These are phyloP conservation scores for Pythium monospermum DNA, from an alignment of 352 stramenopile species.

Conservation along the genomic window DNA sequence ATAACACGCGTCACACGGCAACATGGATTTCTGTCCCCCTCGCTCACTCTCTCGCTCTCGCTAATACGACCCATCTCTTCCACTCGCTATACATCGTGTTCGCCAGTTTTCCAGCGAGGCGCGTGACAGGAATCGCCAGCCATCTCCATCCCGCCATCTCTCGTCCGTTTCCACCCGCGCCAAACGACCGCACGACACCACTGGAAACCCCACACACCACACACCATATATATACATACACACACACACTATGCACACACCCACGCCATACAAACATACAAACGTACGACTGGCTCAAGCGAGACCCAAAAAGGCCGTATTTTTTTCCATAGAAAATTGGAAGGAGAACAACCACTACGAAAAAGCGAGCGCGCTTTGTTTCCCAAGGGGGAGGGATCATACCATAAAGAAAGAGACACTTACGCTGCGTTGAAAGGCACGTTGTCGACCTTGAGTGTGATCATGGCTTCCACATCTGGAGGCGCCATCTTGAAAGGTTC, in stretches of 20 bases:
- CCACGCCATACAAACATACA: neutral
- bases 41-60: neutral
- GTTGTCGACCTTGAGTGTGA: conserved; percentile 88
- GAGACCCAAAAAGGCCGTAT: neutral
- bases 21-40: conserved; percentile 17
- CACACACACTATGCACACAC: neutral
- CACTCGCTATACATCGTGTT: neutral
- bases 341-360: no score
- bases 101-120: neutral
- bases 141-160: neutral
- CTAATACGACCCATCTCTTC: neutral
- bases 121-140: neutral
- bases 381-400: conserved; percentile 7
- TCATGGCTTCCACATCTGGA: conserved; percentile 78
- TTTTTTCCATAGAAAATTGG: no score
- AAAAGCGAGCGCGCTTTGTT: no score
- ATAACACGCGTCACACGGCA: conserved; percentile 1
- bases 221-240: neutral
- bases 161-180: neutral
- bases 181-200: neutral
- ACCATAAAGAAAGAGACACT: conserved; percentile 9
- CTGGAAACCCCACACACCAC: neutral
- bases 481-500: conserved; percentile 62
- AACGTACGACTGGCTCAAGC: neutral
- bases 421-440: conserved; percentile 74